Conservation (phyloP, 805 yeast species). For the Kregervanrija pseudodelftensis region DNA sequence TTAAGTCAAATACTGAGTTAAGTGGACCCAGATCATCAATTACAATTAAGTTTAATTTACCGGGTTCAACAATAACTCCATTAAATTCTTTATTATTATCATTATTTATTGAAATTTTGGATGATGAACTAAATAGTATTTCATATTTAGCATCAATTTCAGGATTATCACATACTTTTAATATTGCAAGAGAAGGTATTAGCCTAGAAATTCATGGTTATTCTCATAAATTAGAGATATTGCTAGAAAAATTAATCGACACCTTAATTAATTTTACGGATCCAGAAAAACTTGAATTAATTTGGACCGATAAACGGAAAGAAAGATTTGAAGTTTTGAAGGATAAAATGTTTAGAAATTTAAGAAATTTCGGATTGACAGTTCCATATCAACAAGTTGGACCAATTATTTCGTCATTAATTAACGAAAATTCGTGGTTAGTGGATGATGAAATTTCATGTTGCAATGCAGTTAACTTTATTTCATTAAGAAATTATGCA, state of each 20-base stretch:
- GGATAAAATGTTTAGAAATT: slow-evolving; percentile 54
- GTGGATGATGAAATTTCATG: slow-evolving; percentile 53
- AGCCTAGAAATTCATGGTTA: slow-evolving; percentile 67
- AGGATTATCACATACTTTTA: slow-evolving; percentile 55
- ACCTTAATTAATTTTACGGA: slow-evolving; percentile 40
- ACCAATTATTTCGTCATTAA: slow-evolving; percentile 48
- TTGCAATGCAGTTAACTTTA: slow-evolving; percentile 41
- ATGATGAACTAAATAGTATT: slow-evolving; percentile 67
- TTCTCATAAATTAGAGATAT: slow-evolving; percentile 66
- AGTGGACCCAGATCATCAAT: slow-evolving; percentile 82
- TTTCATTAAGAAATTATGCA: slow-evolving; percentile 32
- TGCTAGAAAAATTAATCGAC: slow-evolving; percentile 54
- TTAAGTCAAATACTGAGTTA: slow-evolving; percentile 81
- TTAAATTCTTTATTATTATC: slow-evolving; percentile 49
- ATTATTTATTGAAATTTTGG: slow-evolving; percentile 61
- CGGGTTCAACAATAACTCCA: slow-evolving; percentile 55
- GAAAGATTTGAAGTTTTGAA: slow-evolving; percentile 62
- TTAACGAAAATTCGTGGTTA: slow-evolving; percentile 69
- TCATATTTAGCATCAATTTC: slow-evolving; percentile 83
- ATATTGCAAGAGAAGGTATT: slow-evolving; percentile 63
- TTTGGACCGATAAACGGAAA: slow-evolving; percentile 31
- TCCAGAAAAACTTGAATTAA: slow-evolving; percentile 13
- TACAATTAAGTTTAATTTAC: slow-evolving; percentile 55
- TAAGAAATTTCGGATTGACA: slow-evolving; percentile 61
- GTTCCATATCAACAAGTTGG: slow-evolving; percentile 78